phyloP scores from a whole-genome alignment of 2,329 filamentous ascomycete genomes.

The Ceratocystiopsis sp. region DNA sequence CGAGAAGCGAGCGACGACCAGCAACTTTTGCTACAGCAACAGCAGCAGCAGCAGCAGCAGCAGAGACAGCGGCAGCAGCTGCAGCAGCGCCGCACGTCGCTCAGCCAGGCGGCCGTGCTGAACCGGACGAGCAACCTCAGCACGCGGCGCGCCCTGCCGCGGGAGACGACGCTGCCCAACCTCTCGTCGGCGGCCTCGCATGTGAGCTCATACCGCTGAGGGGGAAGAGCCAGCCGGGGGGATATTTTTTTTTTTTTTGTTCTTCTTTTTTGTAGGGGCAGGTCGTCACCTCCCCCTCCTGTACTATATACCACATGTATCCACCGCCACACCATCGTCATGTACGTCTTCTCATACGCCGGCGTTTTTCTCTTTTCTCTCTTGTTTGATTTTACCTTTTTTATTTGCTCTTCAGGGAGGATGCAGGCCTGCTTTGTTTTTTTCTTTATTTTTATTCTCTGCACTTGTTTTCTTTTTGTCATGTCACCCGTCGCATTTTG shows the following conservation, averaged over 20 bases:
- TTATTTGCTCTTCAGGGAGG: too few species aligned
- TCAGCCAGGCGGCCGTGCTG: conserved; percentile 24
- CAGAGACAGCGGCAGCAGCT: neutral
- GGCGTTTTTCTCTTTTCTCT: neutral
- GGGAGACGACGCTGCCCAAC: conserved; percentile 25
- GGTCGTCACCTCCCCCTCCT: too few species aligned
- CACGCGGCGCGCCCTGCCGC: conserved; percentile 16
- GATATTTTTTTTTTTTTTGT: too few species aligned
- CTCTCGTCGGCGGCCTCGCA: conserved; percentile 22
- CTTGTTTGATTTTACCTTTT: neutral
- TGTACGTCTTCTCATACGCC: too few species aligned
- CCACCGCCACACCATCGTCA: too few species aligned
- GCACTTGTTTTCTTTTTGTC: too few species aligned
- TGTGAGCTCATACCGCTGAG: conserved; percentile 28
- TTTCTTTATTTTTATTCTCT: too few species aligned
- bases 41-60: conserved; percentile 21
- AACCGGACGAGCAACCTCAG: conserved; percentile 29
- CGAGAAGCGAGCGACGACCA: conserved; percentile 16
- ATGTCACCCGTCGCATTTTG: too few species aligned
- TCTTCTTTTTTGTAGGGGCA: too few species aligned
- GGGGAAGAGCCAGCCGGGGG: neutral
- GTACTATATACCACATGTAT: too few species aligned
- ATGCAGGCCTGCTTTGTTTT: too few species aligned
- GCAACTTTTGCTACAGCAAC: conserved; percentile 20
- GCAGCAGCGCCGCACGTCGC: conserved; percentile 26